A percentile compares a stretch with the other conserved stretches of the same genome.
Evolutionary conservation across 2,329 filamentous ascomycete genomes (phyloP).

Genomic region (Calonectria ilicicola): DNA sequence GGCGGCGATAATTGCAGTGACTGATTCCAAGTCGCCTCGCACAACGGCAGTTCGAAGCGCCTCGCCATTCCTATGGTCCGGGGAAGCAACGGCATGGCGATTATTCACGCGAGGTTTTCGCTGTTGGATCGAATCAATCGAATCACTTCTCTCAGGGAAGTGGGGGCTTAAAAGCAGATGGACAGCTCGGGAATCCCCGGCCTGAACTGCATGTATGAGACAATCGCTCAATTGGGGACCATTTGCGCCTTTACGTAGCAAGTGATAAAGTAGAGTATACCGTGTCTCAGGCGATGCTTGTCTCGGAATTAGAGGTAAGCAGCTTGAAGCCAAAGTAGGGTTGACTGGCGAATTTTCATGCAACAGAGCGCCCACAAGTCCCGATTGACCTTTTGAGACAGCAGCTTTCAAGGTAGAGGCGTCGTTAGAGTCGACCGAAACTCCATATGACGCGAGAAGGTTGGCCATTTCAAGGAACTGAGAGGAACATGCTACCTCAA

Average conservation of each 20-base stretch:
- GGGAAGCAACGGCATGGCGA: conserved; percentile 63
- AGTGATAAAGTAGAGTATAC: conserved; percentile 55
- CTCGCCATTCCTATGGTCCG: conserved; percentile 63
- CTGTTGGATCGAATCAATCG: conserved; percentile 31
- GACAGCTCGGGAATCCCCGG: conserved; percentile 60
- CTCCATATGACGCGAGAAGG: conserved; percentile 65
- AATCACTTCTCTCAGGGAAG: conserved; percentile 51
- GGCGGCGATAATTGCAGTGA: conserved; percentile 58
- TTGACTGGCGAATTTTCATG: conserved; percentile 56
- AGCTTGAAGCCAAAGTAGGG: conserved; percentile 61
- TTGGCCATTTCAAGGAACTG: conserved; percentile 67
- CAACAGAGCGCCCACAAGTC: conserved; percentile 61
- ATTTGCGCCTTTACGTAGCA: conserved; percentile 64
- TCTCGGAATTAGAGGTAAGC: conserved; percentile 62
- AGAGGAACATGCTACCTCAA: conserved; percentile 61
- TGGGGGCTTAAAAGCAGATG: conserved; percentile 62
- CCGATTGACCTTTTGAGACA: conserved; percentile 57
- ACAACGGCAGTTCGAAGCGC: conserved; percentile 63
- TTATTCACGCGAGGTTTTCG: conserved; percentile 47
- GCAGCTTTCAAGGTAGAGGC: conserved; percentile 62
- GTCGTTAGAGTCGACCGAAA: conserved; percentile 66
- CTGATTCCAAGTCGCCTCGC: conserved; percentile 57
- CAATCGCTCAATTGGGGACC: conserved; percentile 61
- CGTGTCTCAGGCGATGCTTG: conserved; percentile 59
- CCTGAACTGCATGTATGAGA: conserved; percentile 62